phyloP scores from a whole-genome alignment of 345 rosid genomes.

The Gossypium bickii region DNA sequence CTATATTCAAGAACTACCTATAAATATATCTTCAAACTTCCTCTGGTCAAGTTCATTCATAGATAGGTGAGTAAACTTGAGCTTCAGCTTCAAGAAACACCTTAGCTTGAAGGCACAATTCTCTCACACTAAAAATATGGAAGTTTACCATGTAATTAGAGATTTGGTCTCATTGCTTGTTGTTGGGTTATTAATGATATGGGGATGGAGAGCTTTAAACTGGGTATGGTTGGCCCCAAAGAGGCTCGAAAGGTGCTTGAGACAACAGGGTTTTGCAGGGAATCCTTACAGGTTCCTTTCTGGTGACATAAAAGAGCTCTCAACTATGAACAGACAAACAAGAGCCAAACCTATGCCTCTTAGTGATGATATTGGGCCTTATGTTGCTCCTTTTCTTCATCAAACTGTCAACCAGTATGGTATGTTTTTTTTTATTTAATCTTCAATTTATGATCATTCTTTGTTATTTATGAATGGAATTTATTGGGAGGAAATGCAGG shows the following conservation, averaged over 20 bases:
- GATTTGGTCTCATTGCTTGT: background rate
- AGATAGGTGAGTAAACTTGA: background rate
- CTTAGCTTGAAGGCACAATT: background rate
- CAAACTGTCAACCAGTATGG: constrained; percentile 34
- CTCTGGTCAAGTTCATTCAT: too few species aligned
- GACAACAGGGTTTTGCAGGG: constrained; percentile 42
- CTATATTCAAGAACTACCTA: too few species aligned
- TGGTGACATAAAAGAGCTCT: constrained; percentile 38
- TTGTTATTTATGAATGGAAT: background rate
- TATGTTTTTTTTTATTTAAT: background rate
- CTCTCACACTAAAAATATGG: background rate
- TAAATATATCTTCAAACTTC: too few species aligned
- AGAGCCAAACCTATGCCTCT: constrained; percentile 33
- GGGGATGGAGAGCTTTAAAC: constrained; percentile 9
- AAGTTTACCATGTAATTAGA: background rate
- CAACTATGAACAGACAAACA: constrained; percentile 27
- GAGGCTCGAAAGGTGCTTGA: constrained; percentile 34
- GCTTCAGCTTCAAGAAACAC: background rate
- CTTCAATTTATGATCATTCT: background rate
- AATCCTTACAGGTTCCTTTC: constrained; percentile 23
- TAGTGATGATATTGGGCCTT: constrained; percentile 26
- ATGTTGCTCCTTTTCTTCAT: constrained; percentile 35
- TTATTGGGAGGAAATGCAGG: constrained; percentile 21
- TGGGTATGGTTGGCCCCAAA: constrained; percentile 46
- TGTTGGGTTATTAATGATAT: background rate